Evolutionary conservation across 2,329 filamentous ascomycete species (phyloP).

Genomic region (Aureobasidium sp.): DNA sequence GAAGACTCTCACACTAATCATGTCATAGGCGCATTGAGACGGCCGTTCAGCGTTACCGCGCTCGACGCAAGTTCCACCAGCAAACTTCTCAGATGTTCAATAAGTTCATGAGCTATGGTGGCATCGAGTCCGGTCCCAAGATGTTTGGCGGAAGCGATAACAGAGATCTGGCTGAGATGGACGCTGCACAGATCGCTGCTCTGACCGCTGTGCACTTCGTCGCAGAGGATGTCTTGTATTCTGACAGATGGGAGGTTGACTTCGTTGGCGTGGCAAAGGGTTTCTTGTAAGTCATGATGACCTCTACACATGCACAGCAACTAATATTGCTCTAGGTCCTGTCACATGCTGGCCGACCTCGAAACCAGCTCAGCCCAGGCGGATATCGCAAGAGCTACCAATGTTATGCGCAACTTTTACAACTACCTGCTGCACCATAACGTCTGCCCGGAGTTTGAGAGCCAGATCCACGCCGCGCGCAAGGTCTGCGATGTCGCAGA

Average conservation of each 20-base stretch:
- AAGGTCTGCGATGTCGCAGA: constrained; percentile 60
- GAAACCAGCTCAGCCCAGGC: background rate
- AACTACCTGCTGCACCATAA: constrained; percentile 79
- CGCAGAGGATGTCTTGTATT: constrained; percentile 39
- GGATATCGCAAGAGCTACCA: constrained; percentile 37
- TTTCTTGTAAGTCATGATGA: constrained; percentile 56
- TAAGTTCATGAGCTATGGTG: constrained; percentile 77
- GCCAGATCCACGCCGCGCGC: constrained; percentile 60
- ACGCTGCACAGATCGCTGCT: constrained; percentile 56
- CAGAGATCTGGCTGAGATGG: constrained; percentile 55
- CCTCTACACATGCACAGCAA: background rate
- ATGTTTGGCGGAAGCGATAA: constrained; percentile 56
- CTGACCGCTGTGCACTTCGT: constrained; percentile 55
- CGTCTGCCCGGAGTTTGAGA: constrained; percentile 73
- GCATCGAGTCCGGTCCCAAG: constrained; percentile 58
- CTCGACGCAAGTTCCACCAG: constrained; percentile 64
- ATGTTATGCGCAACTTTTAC: constrained; percentile 76
- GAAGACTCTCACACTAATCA: background rate
- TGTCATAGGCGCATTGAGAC: constrained; percentile 67
- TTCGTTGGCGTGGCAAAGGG: constrained; percentile 71
- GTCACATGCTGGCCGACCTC: constrained; percentile 2
- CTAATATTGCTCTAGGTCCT: background rate
- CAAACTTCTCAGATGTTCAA: constrained; percentile 60
- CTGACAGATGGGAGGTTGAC: constrained; percentile 64
- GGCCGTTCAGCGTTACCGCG: constrained; percentile 74